phyloP scores from a whole-genome alignment of 2,329 filamentous ascomycete species.

The Fusarium sp. region DNA sequence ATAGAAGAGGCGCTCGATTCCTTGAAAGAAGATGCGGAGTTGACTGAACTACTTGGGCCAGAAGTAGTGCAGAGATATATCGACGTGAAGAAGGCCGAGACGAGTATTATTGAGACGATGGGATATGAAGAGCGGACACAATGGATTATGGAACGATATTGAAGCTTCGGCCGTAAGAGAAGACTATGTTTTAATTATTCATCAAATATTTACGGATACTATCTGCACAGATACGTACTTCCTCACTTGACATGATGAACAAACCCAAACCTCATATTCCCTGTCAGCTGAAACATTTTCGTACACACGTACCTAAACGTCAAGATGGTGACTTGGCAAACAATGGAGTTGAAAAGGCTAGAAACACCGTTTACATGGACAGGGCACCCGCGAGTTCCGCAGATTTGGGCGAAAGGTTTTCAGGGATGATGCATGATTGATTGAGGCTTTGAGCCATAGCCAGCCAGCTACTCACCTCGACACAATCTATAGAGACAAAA shows the following conservation, averaged over 20 bases:
- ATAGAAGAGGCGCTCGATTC: constrained; percentile 68
- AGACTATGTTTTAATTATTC: neutral
- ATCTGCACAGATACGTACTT: neutral
- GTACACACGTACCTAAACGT: neutral
- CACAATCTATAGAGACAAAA: neutral
- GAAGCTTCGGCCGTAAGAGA: constrained; percentile 17
- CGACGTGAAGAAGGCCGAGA: constrained; percentile 70
- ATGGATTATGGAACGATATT: constrained; percentile 77
- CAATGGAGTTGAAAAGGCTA: neutral
- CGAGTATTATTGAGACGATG: constrained; percentile 60
- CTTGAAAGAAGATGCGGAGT: constrained; percentile 61
- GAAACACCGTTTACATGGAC: constrained; percentile 21
- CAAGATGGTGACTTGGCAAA: neutral
- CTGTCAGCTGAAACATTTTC: constrained; percentile 19
- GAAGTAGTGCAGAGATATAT: constrained; percentile 69
- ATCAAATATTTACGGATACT: neutral
- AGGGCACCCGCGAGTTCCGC: constrained; percentile 16
- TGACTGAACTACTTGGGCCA: constrained; percentile 62
- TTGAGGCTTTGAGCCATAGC: no score
- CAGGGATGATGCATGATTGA: constrained; percentile 18
- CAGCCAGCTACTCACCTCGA: no score
- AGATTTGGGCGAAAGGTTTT: constrained; percentile 5
- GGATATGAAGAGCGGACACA: constrained; percentile 59
- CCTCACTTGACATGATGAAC: neutral
- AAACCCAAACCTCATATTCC: neutral